Conservation (phyloP, 306 rosid genomes). For the Vicia sativa region DNA sequence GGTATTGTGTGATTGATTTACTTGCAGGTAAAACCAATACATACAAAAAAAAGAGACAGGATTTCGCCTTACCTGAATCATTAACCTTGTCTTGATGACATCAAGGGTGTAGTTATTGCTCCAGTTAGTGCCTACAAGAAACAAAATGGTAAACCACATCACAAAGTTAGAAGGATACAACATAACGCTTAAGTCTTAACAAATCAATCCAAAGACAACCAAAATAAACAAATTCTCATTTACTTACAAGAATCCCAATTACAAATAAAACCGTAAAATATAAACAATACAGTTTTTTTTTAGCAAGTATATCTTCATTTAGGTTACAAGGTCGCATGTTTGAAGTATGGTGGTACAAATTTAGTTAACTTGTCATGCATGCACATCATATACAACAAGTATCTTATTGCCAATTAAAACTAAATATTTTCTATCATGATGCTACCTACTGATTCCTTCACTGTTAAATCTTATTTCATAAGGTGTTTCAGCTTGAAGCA, state of each 20-base stretch:
- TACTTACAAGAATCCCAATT: neutral
- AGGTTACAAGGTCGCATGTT: slow-evolving; percentile 20
- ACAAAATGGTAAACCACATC: slow-evolving; percentile 18
- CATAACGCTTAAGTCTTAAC: slow-evolving; percentile 19
- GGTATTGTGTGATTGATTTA: slow-evolving; percentile 17
- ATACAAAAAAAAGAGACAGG: slow-evolving; percentile 11
- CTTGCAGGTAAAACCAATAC: slow-evolving; percentile 22
- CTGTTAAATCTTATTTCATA: neutral
- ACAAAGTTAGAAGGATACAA: slow-evolving; percentile 16
- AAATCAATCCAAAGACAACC: slow-evolving; percentile 5
- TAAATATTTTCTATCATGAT: slow-evolving; percentile 7
- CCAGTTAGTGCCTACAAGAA: slow-evolving; percentile 83
- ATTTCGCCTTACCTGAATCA: slow-evolving; percentile 73
- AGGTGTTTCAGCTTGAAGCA: slow-evolving; percentile 9
- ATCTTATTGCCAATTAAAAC: slow-evolving; percentile 12
- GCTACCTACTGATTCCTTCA: neutral
- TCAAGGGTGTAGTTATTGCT: slow-evolving; percentile 96
- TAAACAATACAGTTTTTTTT: neutral
- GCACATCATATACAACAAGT: neutral
- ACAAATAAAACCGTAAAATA: slow-evolving; percentile 7
- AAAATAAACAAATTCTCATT: neutral
- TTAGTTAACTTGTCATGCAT: neutral
- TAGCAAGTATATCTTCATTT: slow-evolving; percentile 5
- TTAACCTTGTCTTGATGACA: slow-evolving; percentile 90
- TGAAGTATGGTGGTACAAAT: slow-evolving; percentile 12